Base-by-base conservation (phyloP, 306 rosid species). In the Oxytropis ochrocephala region DNA sequence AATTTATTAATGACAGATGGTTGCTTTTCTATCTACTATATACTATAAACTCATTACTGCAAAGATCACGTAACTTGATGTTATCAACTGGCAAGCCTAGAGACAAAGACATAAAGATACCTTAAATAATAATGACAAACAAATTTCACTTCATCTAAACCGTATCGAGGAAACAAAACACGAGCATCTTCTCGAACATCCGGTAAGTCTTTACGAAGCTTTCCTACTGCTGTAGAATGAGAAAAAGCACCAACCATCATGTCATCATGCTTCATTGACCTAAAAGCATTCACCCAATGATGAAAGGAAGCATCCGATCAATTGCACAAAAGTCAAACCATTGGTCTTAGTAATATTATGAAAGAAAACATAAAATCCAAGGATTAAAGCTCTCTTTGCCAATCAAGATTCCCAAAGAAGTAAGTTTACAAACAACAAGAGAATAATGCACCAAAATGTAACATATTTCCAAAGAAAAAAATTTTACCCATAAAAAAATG, bases 221-320 rank as follows among this genome's bases (percentile, higher is more conserved):
- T 94, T 70, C 99, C 99, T 59, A 94, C 95, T 1, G 97, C 97
- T 13, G 99, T 94, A 46, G 99, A 94, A 78, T 91, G 99, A 73
- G 96, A 91, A 80, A 94, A 90, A 9, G 95, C 99, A 36, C 99
- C 99, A 50, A 91, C 96, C 97, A 94, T 90, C 98, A 94, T 88
- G 75, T 85, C 95, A 76, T 91, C 68, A 61, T 94, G 88, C 83
- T 32, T 77, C 99, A 94, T 91, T 60, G 95, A 76, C 83, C 99
- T 82, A 86, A 94, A 94, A 70, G 99, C 89, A 18, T 88, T 94
- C 75, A 94, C 99, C 99, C 84, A 74, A 82, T 54, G 72, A 24
- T 70, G n/a, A 36, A 47, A n/a, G 33, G 42, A 71, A 53, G 51
- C 60, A 59, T 69, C 32, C 17, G 16, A 74, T 33, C 8, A 13